Base-by-base conservation (phyloP, 495 filamentous ascomycete species). In the Melanomma pulvis-pyrius region DNA sequence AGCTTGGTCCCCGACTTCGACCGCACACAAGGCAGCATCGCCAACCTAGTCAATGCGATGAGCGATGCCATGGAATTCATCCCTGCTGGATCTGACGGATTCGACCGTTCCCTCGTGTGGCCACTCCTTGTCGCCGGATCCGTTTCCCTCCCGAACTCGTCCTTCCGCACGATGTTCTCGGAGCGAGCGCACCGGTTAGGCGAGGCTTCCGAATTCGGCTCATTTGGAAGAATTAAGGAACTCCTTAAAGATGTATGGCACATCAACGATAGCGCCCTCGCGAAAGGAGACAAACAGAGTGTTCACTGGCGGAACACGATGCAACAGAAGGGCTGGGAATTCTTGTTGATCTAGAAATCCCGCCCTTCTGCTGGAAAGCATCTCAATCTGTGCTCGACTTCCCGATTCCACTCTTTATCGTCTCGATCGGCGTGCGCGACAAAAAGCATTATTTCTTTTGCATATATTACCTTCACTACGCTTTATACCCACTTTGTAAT, bases 261-360 rank as follows among this genome's bases (percentile, higher is more conserved):
- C 22, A 82, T 89, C 67, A 82, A 84, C 47, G 92, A 96, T 73
- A 79, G 82, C 28, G 69, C 74, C 60, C 44, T 72, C 73, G 60
- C 72, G 65, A 58, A 76, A 78, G 77, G 78, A 74, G 73, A 85
- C 70, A 80, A 76, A 70, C 83, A 81, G 75, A 85, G 87, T 79
- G 85, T 94, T 73, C 91, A 92, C 83, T 98, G 94, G 94, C 83
- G 94, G 78, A 92, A 97, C 78, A 82, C 94, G 66, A 97, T 97
- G 94, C 84, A 84, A 79, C 87, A 87, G 75, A 93, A 93, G 78
- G 87, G 87, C 70, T 97, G 91, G 93, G 90, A 93, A 74, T 93
- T 90, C 81, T 81, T 98, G 74, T 83, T 98, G 76, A 92, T 98
- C 74, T 97, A 82, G 82, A 70, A 71, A 80, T 68, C 72, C 52